Conservation (phyloP, 495 filamentous ascomycete species). For the Aspergillus bridgeri region DNA sequence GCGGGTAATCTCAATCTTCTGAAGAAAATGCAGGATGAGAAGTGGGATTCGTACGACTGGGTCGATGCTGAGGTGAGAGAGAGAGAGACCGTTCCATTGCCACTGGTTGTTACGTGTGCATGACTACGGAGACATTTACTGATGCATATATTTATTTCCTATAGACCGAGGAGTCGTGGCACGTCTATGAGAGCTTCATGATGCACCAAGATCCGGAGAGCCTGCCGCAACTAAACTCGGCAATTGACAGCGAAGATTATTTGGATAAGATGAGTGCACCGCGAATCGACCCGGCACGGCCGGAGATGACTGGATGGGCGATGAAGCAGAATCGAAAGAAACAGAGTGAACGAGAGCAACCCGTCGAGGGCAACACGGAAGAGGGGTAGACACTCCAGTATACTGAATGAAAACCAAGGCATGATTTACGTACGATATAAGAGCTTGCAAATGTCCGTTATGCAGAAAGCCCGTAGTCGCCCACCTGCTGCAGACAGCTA, state of each 20-base stretch:
- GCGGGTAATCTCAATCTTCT: slow-evolving; percentile 53
- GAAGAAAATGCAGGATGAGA: slow-evolving; percentile 61
- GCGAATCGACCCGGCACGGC: slow-evolving; percentile 49
- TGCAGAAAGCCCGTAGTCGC: no score
- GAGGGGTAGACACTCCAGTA: slow-evolving; percentile 8
- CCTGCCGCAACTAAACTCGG: slow-evolving; percentile 48
- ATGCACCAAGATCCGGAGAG: slow-evolving; percentile 51
- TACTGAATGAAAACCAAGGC: not conserved
- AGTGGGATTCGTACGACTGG: slow-evolving; percentile 63
- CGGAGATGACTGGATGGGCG: slow-evolving; percentile 48
- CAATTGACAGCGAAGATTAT: slow-evolving; percentile 55
- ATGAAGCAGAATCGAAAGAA: slow-evolving; percentile 48
- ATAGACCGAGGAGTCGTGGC: slow-evolving; percentile 59
- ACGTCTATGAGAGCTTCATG: slow-evolving; percentile 56
- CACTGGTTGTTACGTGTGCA: not conserved
- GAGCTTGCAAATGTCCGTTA: not conserved
- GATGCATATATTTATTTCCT: slow-evolving; percentile 6
- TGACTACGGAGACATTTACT: slow-evolving; percentile 11
- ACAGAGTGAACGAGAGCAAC: slow-evolving; percentile 21
- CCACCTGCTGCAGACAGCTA: no score
- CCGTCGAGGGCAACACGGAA: slow-evolving; percentile 23
- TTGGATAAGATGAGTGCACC: slow-evolving; percentile 64
- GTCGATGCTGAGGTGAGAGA: slow-evolving; percentile 67
- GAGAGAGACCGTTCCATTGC: slow-evolving; percentile 12
- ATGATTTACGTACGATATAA: not conserved